Evolutionary conservation across 306 rosid species (phyloP), one percentile per base, ranked within the genome.

Genomic region (Mucuna pruriens): DNA sequence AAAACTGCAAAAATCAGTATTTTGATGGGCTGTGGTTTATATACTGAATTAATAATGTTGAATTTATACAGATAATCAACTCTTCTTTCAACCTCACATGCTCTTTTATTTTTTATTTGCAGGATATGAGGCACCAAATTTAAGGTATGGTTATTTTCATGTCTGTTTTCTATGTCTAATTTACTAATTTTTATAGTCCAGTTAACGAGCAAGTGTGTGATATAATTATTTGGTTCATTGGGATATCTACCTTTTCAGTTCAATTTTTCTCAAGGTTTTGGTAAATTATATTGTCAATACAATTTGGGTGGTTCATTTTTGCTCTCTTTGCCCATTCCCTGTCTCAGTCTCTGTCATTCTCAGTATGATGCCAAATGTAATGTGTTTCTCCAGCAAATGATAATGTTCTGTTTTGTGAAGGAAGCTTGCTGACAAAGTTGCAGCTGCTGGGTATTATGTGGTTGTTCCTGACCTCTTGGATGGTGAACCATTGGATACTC

Each of bases 391-490:
- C 66, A 19, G 38, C 36, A 71, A 75, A 67, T 80, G 78, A 78
- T 57, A 55, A 9, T 71, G 60, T 68, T 75, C 82, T 76, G 31
- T 69, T 20, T 48, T 79, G 6, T 80, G 70, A 72, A 92, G 98
- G 93, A 91, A 91, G 81, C 88, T 94, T 22, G 98, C 97, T 6
- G 94, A 92, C 86, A 91, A 92, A 83, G 74, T 87, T 84, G 93
- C 94, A 46, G 90, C 91, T 63, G 88, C 89, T 71, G 97, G 98
- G 51, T 94, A 87, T 86, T 87, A 84, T 78, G 97, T 88, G 44
- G 90, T 79, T 73, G 93, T 89, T 74, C 93, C 97, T 16, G 97
- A 94, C 75, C 88, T 92, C 87, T 68, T 92, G 0, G 23, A 91
- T 49, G 93, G 91, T 15, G 97, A 94, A 6, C 97, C 97, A 46